Percentiles rank a stretch among this genome's conserved stretches.
phyloP scores from a whole-genome alignment of 108 stramenopile species.

The Stephanodiscus minutulus region DNA sequence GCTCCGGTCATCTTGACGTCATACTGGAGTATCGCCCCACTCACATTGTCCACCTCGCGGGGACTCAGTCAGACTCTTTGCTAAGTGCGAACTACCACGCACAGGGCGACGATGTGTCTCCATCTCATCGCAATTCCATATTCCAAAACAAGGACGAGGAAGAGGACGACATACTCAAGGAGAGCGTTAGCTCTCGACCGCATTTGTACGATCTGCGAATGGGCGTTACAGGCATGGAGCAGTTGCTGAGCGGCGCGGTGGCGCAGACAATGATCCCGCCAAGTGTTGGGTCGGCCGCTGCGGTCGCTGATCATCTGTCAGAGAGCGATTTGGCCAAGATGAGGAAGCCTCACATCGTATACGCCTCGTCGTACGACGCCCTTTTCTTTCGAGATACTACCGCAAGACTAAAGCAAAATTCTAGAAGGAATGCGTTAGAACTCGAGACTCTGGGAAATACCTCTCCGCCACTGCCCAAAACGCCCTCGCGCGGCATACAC shows the following conservation, averaged over 20 bases:
- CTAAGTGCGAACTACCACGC: conserved; percentile 37
- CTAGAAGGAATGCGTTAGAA: conserved; percentile 5
- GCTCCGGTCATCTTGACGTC: conserved; percentile 34
- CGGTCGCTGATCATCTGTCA: neutral
- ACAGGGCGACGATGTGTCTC: neutral
- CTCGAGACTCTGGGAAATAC: conserved; percentile 19
- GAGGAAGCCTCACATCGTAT: conserved; percentile 42
- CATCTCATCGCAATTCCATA: conserved; percentile 25
- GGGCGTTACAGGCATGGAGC: conserved; percentile 71
- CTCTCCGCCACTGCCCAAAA: conserved; percentile 1
- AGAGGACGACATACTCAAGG: conserved; percentile 22
- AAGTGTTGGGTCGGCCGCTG: neutral
- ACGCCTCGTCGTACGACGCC: conserved; percentile 50
- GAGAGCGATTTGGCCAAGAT: conserved; percentile 15
- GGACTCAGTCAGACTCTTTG: conserved; percentile 52
- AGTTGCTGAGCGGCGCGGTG: conserved; percentile 49
- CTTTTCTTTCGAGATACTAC: conserved; percentile 23
- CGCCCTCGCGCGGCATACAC: conserved; percentile 33
- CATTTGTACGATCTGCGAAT: conserved; percentile 62
- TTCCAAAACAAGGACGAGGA: conserved; percentile 41
- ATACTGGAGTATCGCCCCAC: conserved; percentile 58
- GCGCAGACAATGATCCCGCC: conserved; percentile 33
- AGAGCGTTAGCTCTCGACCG: conserved; percentile 32
- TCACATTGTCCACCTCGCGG: conserved; percentile 77
- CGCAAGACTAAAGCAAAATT: conserved; percentile 32